Evolutionary conservation across 1,139 yeast species (phyloP), one percentile per base, ranked within the genome.

Genomic region (Hyphopichia pseudoburtonii): DNA sequence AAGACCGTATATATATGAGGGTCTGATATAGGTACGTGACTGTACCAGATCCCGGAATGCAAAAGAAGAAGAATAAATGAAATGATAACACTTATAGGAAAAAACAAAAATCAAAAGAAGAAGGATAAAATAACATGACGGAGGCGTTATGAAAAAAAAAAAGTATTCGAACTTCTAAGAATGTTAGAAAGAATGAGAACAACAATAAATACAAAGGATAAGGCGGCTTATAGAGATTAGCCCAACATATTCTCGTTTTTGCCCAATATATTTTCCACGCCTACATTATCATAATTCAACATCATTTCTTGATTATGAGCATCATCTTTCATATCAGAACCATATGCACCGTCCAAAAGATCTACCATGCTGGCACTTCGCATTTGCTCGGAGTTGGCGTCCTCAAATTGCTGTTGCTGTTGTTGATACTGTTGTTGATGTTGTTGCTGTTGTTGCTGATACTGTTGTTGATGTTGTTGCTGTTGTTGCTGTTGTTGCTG

Each of bases 311-410:
- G 33, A 26, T 28, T 33, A 9, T 26, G 27, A 15, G 32, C 16
- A n/a, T 38, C 42, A 12, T 40, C 40, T 21, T 35, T 40, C 5
- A 36, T 25, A 17, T 45, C 47, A 19, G 40, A 28, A 30, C 57
- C 57, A 42, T 50, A 48, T 15, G 54, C 41, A 32, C 56, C 52
- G 31, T 58, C 66, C 43, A 62, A 51, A 36, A 62, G 53, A 39
- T 62, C 68, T n/a, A 62, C 62, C 23, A 44, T 40, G 19, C 50
- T 53, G 14, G 36, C 28, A 14, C 34, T 22, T 4, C 42, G 37
- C 14, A 42, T 28, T 15, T 35, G 39, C 4, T 34, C 34, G 8
- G 32, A 29, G 19, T 34, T 19, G 18, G 30, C 17, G 22, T 39
- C 42, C 12, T 34, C 37, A 28, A 32, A 24, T 30, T 35, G 36